Evolutionary conservation across 1,139 yeast species (phyloP).

Genomic region (Pichia sp.): DNA sequence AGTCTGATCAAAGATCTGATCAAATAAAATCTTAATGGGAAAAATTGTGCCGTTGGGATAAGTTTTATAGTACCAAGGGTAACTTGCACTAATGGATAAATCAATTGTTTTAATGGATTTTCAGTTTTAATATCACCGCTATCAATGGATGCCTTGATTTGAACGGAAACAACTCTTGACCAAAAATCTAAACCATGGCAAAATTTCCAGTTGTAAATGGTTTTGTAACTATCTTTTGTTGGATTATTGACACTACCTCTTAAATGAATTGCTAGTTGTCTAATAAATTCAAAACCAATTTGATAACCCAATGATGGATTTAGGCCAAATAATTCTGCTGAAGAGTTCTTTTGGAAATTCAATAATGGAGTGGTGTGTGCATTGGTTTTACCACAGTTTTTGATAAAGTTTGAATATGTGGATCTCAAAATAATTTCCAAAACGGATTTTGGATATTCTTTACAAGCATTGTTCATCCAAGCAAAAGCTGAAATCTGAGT

Average conservation of each 20-base stretch:
- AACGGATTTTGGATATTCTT: conserved; percentile 58
- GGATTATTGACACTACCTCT: conserved; percentile 72
- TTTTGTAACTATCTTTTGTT: conserved; percentile 50
- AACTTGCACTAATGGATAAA: conserved; percentile 93
- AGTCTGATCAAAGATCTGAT: conserved; percentile 75
- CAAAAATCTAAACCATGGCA: conserved; percentile 94
- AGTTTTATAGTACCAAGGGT: conserved; percentile 85
- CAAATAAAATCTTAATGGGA: conserved; percentile 88
- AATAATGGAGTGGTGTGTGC: conserved; percentile 78
- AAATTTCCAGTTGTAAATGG: conserved; percentile 92
- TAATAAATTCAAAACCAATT: conserved; percentile 82
- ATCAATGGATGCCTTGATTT: conserved; percentile 26
- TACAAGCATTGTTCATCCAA: conserved; percentile 64
- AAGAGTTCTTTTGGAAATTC: conserved; percentile 87
- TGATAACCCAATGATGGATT: conserved; percentile 74
- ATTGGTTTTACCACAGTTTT: conserved; percentile 74
- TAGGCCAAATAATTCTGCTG: conserved; percentile 71
- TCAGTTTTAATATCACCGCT: conserved; percentile 45
- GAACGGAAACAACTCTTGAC: conserved; percentile 73
- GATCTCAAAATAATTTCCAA: conserved; percentile 60
- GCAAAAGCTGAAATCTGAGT: conserved; percentile 87
- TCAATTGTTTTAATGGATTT: conserved; percentile 72
- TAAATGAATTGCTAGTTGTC: conserved; percentile 90
- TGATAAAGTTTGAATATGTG: conserved; percentile 72
- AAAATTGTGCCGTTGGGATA: conserved; percentile 89